These are phyloP conservation scores for Pseudomicrostroma phylloplanum DNA, from an alignment of 1,284 basidiomycete genomes.

Conservation along the genomic window DNA sequence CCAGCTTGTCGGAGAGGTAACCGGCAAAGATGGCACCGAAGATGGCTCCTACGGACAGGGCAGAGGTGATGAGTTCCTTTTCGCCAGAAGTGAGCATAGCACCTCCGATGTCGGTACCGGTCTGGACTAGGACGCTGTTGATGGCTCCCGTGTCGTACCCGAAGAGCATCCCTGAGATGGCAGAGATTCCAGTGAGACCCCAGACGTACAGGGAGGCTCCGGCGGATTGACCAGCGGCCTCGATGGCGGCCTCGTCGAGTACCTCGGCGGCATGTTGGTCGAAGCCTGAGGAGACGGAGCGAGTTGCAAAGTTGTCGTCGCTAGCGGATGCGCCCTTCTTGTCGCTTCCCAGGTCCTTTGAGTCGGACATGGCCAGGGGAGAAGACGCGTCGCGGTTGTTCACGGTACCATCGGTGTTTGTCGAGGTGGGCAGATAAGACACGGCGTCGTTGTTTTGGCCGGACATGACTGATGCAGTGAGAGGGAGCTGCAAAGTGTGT, in stretches of 20 bases:
- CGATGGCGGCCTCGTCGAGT: conserved; percentile 32
- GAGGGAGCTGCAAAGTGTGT: too few relatives aligned
- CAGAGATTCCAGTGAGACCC: conserved; percentile 26
- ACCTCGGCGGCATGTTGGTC: conserved; percentile 13
- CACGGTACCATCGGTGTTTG: too few relatives aligned
- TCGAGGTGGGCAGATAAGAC: too few relatives aligned
- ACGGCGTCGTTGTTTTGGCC: too few relatives aligned
- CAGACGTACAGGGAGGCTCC: conserved; percentile 28
- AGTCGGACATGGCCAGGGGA: too few relatives aligned
- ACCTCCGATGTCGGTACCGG: conserved; percentile 25
- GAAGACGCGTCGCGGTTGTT: too few relatives aligned
- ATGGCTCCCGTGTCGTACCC: conserved; percentile 32
- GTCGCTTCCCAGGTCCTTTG: too few relatives aligned
- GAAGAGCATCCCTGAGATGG: conserved; percentile 26
- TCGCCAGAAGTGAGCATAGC: conserved; percentile 20
- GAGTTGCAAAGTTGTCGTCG: neutral
- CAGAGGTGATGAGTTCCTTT: conserved; percentile 32
- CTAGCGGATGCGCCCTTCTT: neutral
- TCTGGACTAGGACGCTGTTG: conserved; percentile 21
- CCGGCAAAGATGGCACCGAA: conserved; percentile 40
- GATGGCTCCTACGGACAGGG: conserved; percentile 31
- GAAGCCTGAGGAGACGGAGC: neutral
- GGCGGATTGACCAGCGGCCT: conserved; percentile 28
- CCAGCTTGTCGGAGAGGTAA: conserved; percentile 46
- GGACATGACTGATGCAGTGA: too few relatives aligned